phyloP scores from a whole-genome alignment of 2,329 filamentous ascomycete genomes.

The Cylindrodendrum hubeiense region DNA sequence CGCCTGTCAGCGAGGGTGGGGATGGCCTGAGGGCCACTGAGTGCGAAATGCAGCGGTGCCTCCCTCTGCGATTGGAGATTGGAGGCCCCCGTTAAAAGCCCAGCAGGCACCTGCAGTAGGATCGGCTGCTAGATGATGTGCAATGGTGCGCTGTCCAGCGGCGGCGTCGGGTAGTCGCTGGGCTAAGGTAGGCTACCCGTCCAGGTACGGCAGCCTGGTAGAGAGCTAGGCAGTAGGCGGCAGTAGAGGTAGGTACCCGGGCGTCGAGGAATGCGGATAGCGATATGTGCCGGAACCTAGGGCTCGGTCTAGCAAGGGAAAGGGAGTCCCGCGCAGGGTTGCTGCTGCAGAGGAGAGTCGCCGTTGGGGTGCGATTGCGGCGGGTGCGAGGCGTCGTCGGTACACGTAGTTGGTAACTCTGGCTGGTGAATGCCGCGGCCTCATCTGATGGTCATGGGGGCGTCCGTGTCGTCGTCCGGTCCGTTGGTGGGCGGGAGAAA shows the following conservation, averaged over 20 bases:
- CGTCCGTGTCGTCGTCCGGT: neutral
- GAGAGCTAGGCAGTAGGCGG: neutral
- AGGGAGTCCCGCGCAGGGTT: neutral
- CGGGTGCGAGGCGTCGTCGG: conserved; percentile 4
- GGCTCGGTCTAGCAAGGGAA: neutral
- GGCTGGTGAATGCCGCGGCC: conserved; percentile 20
- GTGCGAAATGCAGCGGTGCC: conserved; percentile 26
- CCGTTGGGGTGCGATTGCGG: conserved; percentile 2
- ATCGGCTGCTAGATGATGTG: conserved; percentile 25
- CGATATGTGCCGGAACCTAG: neutral
- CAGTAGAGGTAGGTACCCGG: neutral
- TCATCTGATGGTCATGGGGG: conserved; percentile 22
- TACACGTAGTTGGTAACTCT: conserved; percentile 2
- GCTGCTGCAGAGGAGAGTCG: neutral
- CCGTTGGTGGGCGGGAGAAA: neutral
- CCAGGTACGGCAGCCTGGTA: conserved; percentile 4
- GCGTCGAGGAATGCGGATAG: neutral
- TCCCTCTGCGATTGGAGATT: conserved; percentile 39
- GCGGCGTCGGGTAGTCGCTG: conserved; percentile 26
- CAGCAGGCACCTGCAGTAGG: conserved; percentile 35
- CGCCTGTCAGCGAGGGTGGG: conserved; percentile 37
- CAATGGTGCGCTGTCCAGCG: conserved; percentile 25
- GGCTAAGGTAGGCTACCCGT: conserved; percentile 28
- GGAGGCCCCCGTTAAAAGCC: conserved; percentile 25
- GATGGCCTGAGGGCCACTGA: conserved; percentile 37